These are phyloP conservation scores for Achaetomium macrosporum DNA, from an alignment of 2,329 filamentous ascomycete genomes.

Conservation along the genomic window DNA sequence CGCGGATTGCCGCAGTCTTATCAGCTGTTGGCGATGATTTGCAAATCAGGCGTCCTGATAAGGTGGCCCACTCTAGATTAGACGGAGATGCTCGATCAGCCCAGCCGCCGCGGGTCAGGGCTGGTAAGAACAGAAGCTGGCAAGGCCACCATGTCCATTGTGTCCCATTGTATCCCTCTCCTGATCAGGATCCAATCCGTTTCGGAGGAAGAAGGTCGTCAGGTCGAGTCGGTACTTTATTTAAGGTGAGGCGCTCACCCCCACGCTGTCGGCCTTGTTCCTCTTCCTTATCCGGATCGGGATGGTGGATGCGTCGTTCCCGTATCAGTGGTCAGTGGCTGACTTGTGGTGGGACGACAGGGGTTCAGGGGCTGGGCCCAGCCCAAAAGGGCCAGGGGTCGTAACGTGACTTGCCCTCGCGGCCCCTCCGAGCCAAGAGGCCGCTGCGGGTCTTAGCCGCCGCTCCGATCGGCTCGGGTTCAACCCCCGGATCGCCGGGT, in stretches of 20 bases:
- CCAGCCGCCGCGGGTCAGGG: neutral
- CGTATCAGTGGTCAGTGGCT: too few species aligned
- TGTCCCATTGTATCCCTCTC: too few species aligned
- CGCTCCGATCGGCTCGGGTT: neutral
- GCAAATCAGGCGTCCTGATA: conserved; percentile 23
- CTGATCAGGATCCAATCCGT: too few species aligned
- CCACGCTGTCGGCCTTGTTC: too few species aligned
- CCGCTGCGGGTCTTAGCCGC: neutral
- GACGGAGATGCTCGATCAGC: conserved; percentile 22
- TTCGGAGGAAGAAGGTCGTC: too few species aligned
- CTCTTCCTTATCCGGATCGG: neutral
- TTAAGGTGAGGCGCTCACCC: too few species aligned
- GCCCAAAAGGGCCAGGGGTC: neutral
- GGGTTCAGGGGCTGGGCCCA: neutral
- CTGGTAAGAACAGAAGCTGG: neutral
- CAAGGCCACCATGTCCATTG: neutral
- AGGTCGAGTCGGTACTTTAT: too few species aligned
- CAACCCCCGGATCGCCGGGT: neutral
- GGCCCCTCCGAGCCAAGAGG: conserved; percentile 5
- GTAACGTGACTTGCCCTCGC: too few species aligned
- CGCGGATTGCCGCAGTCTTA: conserved; percentile 17
- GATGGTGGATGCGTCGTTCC: neutral
- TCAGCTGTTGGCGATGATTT: conserved; percentile 16
- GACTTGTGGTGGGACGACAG: conserved; percentile 1
- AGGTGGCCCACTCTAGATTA: conserved; percentile 14